Evolutionary conservation across 2,329 filamentous ascomycete genomes (phyloP).

Genomic region (Claviceps digitariae): DNA sequence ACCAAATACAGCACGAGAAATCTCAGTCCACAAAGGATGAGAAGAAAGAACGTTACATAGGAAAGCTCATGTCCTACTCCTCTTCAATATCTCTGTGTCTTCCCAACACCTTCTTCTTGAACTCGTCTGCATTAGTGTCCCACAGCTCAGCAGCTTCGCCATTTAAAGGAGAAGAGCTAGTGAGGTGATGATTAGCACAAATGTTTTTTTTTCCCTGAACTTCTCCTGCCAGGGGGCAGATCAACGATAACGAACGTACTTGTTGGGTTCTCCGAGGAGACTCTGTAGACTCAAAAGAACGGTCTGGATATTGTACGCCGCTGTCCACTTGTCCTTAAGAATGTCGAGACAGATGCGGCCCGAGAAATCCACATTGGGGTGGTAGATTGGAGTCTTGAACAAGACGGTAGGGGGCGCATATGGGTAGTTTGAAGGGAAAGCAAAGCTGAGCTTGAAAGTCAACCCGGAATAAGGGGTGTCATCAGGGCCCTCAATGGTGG

Average conservation of each 20-base stretch:
- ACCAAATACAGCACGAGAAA: conserved; percentile 12
- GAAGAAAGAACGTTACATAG: background rate
- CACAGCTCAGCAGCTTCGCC: conserved; percentile 93
- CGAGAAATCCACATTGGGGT: conserved; percentile 96
- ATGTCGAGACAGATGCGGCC: conserved; percentile 96
- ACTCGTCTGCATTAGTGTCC: conserved; percentile 78
- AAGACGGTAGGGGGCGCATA: conserved; percentile 82
- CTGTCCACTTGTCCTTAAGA: conserved; percentile 97
- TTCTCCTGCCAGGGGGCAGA: background rate
- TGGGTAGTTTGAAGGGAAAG: conserved; percentile 85
- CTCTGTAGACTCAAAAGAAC: conserved; percentile 90
- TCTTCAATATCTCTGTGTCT: conserved; percentile 53
- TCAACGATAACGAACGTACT: conserved; percentile 46
- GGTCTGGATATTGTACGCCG: conserved; percentile 91
- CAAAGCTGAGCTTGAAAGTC: conserved; percentile 82
- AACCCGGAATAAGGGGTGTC: conserved; percentile 85
- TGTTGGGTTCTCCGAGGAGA: conserved; percentile 91
- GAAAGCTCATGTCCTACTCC: conserved; percentile 28
- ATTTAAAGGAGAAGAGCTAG: conserved; percentile 85
- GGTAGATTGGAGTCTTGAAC: conserved; percentile 98
- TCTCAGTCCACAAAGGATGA: conserved; percentile 4
- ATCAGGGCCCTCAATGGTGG: conserved; percentile 80
- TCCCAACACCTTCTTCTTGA: conserved; percentile 60
- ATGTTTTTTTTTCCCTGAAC: background rate
- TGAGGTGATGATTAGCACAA: conserved; percentile 1